Conservation (phyloP, 2,329 filamentous ascomycete species). For the Amylocarpus encephaloides region DNA sequence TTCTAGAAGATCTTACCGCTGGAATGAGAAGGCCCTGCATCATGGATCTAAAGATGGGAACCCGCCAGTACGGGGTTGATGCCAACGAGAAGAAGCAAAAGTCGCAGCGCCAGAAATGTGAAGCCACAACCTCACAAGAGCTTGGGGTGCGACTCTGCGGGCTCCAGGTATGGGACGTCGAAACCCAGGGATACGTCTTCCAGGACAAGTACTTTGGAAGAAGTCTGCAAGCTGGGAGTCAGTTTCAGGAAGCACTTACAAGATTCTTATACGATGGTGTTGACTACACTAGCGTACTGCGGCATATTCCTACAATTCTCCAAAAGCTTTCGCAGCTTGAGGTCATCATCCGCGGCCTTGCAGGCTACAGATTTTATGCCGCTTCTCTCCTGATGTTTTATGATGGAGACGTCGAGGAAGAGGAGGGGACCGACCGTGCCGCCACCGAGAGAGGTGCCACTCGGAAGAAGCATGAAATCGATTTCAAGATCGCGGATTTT, state of each 20-base stretch:
- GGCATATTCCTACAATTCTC: conserved; percentile 82
- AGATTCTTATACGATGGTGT: conserved; percentile 88
- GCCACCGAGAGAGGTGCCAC: conserved; percentile 36
- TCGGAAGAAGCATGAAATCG: conserved; percentile 52
- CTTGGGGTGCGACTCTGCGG: conserved; percentile 92
- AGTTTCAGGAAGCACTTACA: conserved; percentile 84
- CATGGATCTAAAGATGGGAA: conserved; percentile 98
- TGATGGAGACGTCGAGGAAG: conserved; percentile 66
- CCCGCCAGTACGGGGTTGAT: conserved; percentile 90
- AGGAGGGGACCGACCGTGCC: conserved; percentile 38
- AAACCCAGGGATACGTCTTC: conserved; percentile 80
- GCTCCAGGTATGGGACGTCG: conserved; percentile 90
- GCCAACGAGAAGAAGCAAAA: conserved; percentile 86
- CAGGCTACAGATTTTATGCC: conserved; percentile 90
- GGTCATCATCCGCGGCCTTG: conserved; percentile 69
- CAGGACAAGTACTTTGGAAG: conserved; percentile 98
- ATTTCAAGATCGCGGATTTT: conserved; percentile 97
- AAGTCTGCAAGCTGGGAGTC: conserved; percentile 74
- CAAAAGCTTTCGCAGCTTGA: conserved; percentile 80
- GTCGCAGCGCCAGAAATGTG: conserved; percentile 89
- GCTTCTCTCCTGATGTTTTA: conserved; percentile 94
- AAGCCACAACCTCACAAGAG: conserved; percentile 82
- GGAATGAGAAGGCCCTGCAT: conserved; percentile 97
- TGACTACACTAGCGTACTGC: conserved; percentile 69
- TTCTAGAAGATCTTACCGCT: conserved; percentile 90